Base-by-base conservation (phyloP, 2,329 filamentous ascomycete species). In the Cryphonectria radicalis region DNA sequence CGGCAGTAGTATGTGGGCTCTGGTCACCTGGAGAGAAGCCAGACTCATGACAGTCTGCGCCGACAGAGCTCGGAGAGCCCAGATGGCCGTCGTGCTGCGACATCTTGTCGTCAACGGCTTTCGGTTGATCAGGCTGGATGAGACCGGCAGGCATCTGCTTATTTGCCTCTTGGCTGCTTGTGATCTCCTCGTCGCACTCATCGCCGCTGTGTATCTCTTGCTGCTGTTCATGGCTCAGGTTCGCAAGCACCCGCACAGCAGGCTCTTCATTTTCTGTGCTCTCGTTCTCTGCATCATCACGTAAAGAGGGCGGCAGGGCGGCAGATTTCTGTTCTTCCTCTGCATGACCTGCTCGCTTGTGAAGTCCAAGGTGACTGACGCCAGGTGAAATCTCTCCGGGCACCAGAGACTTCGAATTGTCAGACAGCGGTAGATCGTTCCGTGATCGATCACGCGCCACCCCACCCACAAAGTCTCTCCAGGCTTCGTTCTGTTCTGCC, bases 401-500 rank as follows among this genome's bases (percentile, higher is more conserved):
- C 13, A 43, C 50, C 5, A 17, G 28, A n/a, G 43, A 14, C 40
- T 22, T 17, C 32, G n/a, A 32, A 35, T 28, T 22, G n/a, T 50
- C 50, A 64, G 50, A 67, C 50, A 22, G 8, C 35, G 14, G 66
- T 46, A 13, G 55, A 4, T 19, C 67, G 66, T 25, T 66, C 8
- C 37, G 53, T 40, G 46, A 60, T 73, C 64, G 70, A 70, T 25
- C 70, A 59, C 40, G 73, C 57, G 19, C 71, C 65, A 46, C 59
- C 55, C 35, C 62, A n/a, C 64, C 67, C n/a, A 78, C 70, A 65
- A 76, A 78, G 0, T 32, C 67, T 40, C 71, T 75, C 77, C 77
- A 79, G 10, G n/a, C 68, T n/a, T 67, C 62, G 37, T 79, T 79
- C 37, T 77, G 73, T n/a, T 68, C 67, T 46, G 72, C 72, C 53